Conservation (phyloP, 2,329 filamentous ascomycete genomes). For the Calonectria ilicicola region DNA sequence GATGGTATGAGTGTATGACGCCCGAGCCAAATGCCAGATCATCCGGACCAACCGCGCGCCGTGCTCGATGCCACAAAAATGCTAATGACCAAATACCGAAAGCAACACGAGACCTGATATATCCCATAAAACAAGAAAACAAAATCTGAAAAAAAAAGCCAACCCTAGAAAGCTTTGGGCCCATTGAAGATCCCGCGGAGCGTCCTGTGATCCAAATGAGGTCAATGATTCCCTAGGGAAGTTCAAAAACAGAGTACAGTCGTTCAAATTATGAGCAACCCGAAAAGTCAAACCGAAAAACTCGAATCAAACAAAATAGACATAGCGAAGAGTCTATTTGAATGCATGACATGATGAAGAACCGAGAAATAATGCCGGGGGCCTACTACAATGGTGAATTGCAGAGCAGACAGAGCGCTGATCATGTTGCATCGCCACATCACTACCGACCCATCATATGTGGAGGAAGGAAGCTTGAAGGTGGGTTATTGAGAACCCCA, state of each 20-base stretch:
- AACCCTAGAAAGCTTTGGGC: background rate
- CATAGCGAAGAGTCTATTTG: background rate
- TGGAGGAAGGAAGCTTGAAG: conserved; percentile 43
- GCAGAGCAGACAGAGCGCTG: background rate
- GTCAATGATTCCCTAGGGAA: background rate
- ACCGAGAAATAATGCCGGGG: background rate
- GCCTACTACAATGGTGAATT: background rate
- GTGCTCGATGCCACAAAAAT: conserved; percentile 26
- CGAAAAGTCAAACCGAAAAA: background rate
- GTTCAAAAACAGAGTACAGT: background rate
- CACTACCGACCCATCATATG: conserved; percentile 50
- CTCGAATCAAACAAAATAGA: background rate
- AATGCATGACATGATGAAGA: background rate
- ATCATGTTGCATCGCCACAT: background rate
- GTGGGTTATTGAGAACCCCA: conserved; percentile 34
- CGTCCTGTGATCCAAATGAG: background rate
- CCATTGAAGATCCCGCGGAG: background rate
- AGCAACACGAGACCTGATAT: conserved; percentile 5
- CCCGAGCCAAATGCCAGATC: conserved; percentile 20
- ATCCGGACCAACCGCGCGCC: conserved; percentile 21
- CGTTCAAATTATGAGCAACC: background rate
- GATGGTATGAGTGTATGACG: conserved; percentile 17
- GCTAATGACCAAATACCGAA: background rate
- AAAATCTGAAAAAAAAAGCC: conserved; percentile 10
- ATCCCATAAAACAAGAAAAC: conserved; percentile 20